A percentile compares a stretch with the other conserved stretches of the same genome.
Conservation (phyloP, 495 filamentous ascomycete genomes). For the Cryomyces minteri region DNA sequence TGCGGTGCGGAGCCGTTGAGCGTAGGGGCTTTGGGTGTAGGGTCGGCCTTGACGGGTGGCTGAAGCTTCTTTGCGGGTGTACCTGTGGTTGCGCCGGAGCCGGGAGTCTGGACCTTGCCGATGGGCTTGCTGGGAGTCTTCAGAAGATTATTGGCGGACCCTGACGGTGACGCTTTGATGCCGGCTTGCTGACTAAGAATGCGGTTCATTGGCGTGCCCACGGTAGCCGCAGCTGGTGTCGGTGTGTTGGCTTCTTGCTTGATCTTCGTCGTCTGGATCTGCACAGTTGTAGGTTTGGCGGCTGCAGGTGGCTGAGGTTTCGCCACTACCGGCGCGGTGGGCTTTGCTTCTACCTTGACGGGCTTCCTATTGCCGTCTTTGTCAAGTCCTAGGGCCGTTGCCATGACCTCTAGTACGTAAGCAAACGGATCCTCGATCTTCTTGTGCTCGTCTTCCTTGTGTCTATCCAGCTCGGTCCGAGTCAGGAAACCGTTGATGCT, state of each 20-base stretch:
- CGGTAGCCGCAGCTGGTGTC: conserved; percentile 1
- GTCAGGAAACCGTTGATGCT: conserved; percentile 30
- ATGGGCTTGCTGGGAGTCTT: conserved; percentile 8
- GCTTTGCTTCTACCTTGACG: conserved; percentile 2
- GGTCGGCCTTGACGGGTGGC: too few species aligned
- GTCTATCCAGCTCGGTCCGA: conserved; percentile 30
- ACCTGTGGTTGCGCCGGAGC: conserved; percentile 1
- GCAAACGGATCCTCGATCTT: conserved; percentile 31
- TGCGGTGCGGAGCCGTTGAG: too few species aligned
- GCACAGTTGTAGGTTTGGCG: conserved; percentile 1
- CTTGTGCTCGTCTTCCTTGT: conserved; percentile 34
- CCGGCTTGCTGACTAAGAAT: conserved; percentile 6
- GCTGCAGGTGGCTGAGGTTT: conserved; percentile 2
- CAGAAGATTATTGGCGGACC: conserved; percentile 3
- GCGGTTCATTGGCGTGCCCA: conserved; percentile 9
- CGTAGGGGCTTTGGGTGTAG: too few species aligned
- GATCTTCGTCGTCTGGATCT: conserved; percentile 8
- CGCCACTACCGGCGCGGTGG: conserved; percentile 1
- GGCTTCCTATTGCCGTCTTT: conserved; percentile 22
- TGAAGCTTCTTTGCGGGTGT: too few species aligned
- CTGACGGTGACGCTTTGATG: conserved; percentile 6
- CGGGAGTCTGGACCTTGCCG: conserved; percentile 9
- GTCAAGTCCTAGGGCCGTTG: conserved; percentile 26
- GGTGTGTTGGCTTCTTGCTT: conserved; percentile 10
- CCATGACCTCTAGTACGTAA: conserved; percentile 28